These are phyloP conservation scores for Harrya chromipes DNA, from an alignment of 768 basidiomycete genomes.

Conservation along the genomic window DNA sequence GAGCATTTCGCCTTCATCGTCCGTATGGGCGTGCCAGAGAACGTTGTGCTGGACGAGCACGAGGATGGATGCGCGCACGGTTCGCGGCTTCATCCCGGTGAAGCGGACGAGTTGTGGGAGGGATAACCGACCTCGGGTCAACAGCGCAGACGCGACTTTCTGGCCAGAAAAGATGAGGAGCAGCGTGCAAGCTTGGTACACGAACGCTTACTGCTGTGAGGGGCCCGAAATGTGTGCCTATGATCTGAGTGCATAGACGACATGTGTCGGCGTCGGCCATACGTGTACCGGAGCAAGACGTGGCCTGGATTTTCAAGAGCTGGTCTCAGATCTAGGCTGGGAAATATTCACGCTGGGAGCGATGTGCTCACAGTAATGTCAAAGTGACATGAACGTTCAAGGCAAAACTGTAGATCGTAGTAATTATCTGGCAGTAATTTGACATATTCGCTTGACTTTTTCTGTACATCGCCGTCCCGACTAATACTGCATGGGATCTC, in stretches of 20 bases:
- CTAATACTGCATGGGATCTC: constrained; percentile 1
- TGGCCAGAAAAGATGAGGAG: constrained; percentile 29
- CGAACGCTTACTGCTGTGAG: constrained; percentile 54
- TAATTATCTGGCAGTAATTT: too few relatives aligned
- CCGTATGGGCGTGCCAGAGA: constrained; percentile 76
- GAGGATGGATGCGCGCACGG: constrained; percentile 66
- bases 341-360: neutral
- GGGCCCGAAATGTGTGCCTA: constrained; percentile 63
- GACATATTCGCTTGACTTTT: neutral
- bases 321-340: neutral
- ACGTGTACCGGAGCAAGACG: constrained; percentile 2
- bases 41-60: constrained; percentile 90
- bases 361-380: neutral
- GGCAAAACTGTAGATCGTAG: neutral
- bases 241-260: constrained; percentile 58
- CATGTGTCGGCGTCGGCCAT: constrained; percentile 69
- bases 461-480: neutral
- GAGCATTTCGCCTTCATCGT: constrained; percentile 70
- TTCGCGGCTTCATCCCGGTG: constrained; percentile 63
- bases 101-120: constrained; percentile 65
- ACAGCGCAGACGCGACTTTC: constrained; percentile 70
- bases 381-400: constrained; percentile 12
- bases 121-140: constrained; percentile 83
- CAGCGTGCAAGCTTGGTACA: neutral
- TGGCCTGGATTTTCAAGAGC: neutral